Percentiles rank a stretch among this genome's conserved stretches.
These are phyloP conservation scores for Nyctanthes arbortristis DNA, from an alignment of 257 asterid species.

Conservation along the genomic window DNA sequence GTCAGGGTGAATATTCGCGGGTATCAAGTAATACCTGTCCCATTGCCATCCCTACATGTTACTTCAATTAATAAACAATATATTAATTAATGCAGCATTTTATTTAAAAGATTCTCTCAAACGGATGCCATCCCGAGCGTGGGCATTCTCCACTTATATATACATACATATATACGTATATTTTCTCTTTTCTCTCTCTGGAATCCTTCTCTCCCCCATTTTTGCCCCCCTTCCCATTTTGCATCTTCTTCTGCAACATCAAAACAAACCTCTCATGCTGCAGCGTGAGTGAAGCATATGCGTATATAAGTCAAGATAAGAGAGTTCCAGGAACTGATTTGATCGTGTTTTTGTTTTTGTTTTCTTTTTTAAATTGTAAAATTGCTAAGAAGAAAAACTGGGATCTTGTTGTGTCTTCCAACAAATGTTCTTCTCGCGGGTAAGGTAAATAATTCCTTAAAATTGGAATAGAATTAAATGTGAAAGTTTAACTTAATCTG, in stretches of 20 bases:
- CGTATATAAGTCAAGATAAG: slow-evolving; percentile 19
- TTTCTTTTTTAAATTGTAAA: neutral
- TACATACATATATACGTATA: neutral
- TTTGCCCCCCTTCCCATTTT: slow-evolving; percentile 23
- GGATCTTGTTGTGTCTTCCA: slow-evolving; percentile 45
- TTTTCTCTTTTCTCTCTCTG: slow-evolving; percentile 22
- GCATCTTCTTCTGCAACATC: slow-evolving; percentile 32
- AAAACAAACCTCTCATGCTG: slow-evolving; percentile 33
- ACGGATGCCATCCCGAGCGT: neutral
- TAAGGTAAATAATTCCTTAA: slow-evolving; percentile 32
- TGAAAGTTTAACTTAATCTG: slow-evolving; percentile 11
- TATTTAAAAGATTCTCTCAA: neutral
- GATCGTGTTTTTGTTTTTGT: slow-evolving; percentile 19
- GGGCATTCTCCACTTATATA: neutral
- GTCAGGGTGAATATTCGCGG: too few relatives aligned
- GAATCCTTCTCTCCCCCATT: slow-evolving; percentile 13
- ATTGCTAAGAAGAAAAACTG: slow-evolving; percentile 21
- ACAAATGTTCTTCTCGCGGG: slow-evolving; percentile 46
- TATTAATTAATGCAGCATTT: too few relatives aligned
- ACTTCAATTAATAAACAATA: too few relatives aligned
- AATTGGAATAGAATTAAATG: slow-evolving; percentile 24
- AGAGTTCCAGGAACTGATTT: slow-evolving; percentile 11
- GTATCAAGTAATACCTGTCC: too few relatives aligned
- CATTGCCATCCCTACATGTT: too few relatives aligned
- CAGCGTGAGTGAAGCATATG: slow-evolving; percentile 14